Evolutionary conservation across 495 filamentous ascomycete species (phyloP).

Genomic region (Penicillium turbatum): DNA sequence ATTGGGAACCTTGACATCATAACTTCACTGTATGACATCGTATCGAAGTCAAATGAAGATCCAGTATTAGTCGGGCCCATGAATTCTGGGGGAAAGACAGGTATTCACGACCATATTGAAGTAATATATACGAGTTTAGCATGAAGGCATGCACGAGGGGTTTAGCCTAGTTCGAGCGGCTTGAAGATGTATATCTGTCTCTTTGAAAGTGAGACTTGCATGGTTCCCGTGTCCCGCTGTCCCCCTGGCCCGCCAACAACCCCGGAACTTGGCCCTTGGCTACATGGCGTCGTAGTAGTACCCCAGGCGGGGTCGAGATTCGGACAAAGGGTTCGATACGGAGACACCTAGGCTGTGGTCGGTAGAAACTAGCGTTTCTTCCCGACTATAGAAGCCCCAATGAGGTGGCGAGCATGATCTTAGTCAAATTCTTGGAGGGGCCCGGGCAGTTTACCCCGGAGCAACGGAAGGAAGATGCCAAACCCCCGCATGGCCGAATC

Average conservation of each 20-base stretch:
- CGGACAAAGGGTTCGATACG: constrained; percentile 9
- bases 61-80: background rate
- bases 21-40: background rate
- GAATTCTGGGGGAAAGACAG: background rate
- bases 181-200: background rate
- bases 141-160: background rate
- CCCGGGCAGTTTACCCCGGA: constrained; percentile 32
- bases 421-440: constrained; percentile 9
- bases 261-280: constrained; percentile 2
- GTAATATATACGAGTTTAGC: background rate
- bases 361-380: background rate
- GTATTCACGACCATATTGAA: background rate
- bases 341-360: background rate
- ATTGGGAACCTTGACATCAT: background rate
- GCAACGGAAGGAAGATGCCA: constrained; percentile 40
- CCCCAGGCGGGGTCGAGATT: background rate
- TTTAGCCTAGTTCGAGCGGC: background rate
- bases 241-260: constrained; percentile 1
- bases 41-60: background rate
- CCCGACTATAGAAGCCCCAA: background rate
- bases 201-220: background rate
- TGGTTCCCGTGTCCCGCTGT: background rate
- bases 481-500: constrained; percentile 39
- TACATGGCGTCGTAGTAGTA: background rate
- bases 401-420: constrained; percentile 6